phyloP scores from a whole-genome alignment of 768 basidiomycete genomes.

The Amanita pallidorosea region DNA sequence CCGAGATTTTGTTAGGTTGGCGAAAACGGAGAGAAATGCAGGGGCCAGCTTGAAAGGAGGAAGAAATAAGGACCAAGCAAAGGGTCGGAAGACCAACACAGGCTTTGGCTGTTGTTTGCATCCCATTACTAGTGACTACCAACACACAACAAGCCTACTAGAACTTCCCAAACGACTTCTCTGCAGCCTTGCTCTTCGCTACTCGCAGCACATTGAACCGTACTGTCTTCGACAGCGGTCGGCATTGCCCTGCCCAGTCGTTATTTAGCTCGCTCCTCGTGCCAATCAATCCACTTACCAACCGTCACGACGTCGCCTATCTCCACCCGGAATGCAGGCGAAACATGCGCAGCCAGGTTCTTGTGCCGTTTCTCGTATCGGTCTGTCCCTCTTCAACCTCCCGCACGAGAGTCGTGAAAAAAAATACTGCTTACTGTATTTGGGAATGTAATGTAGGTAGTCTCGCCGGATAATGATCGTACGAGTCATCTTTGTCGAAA shows the following conservation, averaged over 20 bases:
- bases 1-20: conserved; percentile 62
- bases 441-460: conserved; percentile 94
- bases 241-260: conserved; percentile 73
- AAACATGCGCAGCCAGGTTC: conserved; percentile 94
- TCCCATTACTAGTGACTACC: conserved; percentile 21
- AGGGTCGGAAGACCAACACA: not conserved
- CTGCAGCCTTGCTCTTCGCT: conserved; percentile 81
- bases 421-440: conserved; percentile 67
- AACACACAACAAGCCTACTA: conserved; percentile 19
- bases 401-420: not conserved
- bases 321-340: conserved; percentile 98
- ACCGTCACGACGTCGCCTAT: conserved; percentile 91
- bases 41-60: conserved; percentile 59
- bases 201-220: conserved; percentile 99
- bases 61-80: conserved; percentile 9
- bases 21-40: conserved; percentile 66
- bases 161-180: conserved; percentile 95
- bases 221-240: conserved; percentile 97
- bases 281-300: conserved; percentile 40
- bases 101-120: conserved; percentile 19
- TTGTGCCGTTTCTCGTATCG: conserved; percentile 99
- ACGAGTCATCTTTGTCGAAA: conserved; percentile 99
- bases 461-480: conserved; percentile 94
- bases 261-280: conserved; percentile 4
- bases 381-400: conserved; percentile 34